Percentiles rank a stretch among this genome's conserved stretches.
phyloP scores from a whole-genome alignment of 805 yeast genomes.

The Candida sphagnicola region DNA sequence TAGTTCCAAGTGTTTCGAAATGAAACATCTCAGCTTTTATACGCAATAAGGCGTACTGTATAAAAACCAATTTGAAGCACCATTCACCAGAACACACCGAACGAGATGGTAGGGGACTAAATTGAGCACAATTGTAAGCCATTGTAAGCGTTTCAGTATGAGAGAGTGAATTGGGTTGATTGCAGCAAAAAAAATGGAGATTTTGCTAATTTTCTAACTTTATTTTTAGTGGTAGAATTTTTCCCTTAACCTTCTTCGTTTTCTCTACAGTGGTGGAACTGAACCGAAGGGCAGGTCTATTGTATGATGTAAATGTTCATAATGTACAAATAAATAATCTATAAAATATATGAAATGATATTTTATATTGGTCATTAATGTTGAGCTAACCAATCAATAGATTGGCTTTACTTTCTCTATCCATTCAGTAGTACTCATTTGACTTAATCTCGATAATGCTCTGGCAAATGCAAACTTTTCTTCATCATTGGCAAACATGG shows the following conservation, averaged over 20 bases:
- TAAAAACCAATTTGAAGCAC: too few species aligned
- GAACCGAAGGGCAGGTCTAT: neutral
- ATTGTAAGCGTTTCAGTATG: too few species aligned
- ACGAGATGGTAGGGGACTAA: too few species aligned
- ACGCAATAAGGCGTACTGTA: neutral
- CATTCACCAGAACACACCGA: too few species aligned
- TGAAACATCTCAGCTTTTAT: neutral
- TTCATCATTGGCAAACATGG: constrained; percentile 86
- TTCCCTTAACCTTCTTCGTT: too few species aligned
- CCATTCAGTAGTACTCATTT: constrained; percentile 95
- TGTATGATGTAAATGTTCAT: neutral
- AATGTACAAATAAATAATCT: constrained; percentile 1
- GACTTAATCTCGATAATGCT: constrained; percentile 84
- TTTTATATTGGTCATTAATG: neutral
- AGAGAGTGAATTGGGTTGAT: too few species aligned
- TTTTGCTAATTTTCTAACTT: too few species aligned
- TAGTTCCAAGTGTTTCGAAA: too few species aligned
- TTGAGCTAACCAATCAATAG: neutral
- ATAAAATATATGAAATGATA: neutral
- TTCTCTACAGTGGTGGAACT: too few species aligned
- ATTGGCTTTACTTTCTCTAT: constrained; percentile 43
- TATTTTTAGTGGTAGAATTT: too few species aligned
- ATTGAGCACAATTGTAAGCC: too few species aligned
- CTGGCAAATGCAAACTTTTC: constrained; percentile 96
- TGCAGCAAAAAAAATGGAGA: too few species aligned